Evolutionary conservation across 306 rosid species (phyloP).

Genomic region (Cucurbita ficifolia): DNA sequence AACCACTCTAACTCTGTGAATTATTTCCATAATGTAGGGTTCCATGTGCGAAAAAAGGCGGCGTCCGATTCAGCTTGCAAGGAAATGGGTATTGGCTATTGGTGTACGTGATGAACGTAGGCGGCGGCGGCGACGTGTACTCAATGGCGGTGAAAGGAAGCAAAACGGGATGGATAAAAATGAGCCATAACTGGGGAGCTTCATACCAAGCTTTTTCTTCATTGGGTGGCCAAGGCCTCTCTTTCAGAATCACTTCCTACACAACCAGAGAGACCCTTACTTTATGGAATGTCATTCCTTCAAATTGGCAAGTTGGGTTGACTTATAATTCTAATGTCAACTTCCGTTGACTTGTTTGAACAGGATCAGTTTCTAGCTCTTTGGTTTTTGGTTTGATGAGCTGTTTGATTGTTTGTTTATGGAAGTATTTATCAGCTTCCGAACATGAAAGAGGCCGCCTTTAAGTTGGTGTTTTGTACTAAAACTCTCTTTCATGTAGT

Average conservation of each 20-base stretch:
- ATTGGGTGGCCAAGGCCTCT: conserved; percentile 57
- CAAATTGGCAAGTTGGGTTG: conserved; percentile 47
- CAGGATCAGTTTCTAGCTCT: background rate
- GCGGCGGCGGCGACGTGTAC: conserved; percentile 79
- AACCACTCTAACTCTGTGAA: background rate
- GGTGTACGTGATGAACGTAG: conserved; percentile 87
- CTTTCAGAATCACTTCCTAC: conserved; percentile 64
- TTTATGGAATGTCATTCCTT: conserved; percentile 62
- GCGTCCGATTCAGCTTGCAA: conserved; percentile 56
- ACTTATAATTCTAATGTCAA: conserved; percentile 27
- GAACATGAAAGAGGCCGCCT: background rate
- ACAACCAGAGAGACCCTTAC: conserved; percentile 40
- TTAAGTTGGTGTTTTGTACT: background rate
- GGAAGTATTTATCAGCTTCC: background rate
- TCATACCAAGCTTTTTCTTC: conserved; percentile 81
- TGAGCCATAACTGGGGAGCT: conserved; percentile 99
- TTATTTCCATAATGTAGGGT: conserved; percentile 18
- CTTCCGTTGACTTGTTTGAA: background rate
- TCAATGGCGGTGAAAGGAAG: conserved; percentile 71
- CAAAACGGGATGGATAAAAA: conserved; percentile 58
- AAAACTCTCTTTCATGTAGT: background rate
- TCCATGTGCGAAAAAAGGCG: conserved; percentile 50
- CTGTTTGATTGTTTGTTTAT: background rate
- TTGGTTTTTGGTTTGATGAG: background rate
- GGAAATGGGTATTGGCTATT: conserved; percentile 88